Evolutionary conservation across 73 alveolate genomes (phyloP).

Genomic region (Stentor roeselii): DNA sequence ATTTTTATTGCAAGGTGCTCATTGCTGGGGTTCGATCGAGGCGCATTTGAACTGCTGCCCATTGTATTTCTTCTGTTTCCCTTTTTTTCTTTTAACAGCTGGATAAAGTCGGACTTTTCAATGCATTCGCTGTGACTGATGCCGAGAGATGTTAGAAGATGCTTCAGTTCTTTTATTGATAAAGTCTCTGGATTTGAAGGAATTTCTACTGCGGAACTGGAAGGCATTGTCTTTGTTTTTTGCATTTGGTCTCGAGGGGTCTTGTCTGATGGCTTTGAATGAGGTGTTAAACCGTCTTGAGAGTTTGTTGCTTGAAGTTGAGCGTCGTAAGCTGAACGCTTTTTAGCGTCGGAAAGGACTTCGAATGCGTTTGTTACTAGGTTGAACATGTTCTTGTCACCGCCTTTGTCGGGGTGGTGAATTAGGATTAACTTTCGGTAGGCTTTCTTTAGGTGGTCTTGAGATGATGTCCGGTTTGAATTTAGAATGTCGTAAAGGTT

Average conservation of each 20-base stretch:
- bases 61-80: neutral
- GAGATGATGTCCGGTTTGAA: slow-evolving; percentile 42
- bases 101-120: slow-evolving; percentile 62
- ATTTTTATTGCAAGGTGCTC: slow-evolving; percentile 72
- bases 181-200: slow-evolving; percentile 60
- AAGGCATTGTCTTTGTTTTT: slow-evolving; percentile 21
- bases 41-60: neutral
- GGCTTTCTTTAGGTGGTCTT: slow-evolving; percentile 61
- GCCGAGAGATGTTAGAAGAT: slow-evolving; percentile 59
- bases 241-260: slow-evolving; percentile 33
- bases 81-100: slow-evolving; percentile 44
- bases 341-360: slow-evolving; percentile 49
- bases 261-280: slow-evolving; percentile 24
- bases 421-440: slow-evolving; percentile 62
- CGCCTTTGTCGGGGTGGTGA: slow-evolving; percentile 87
- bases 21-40: neutral
- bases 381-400: slow-evolving; percentile 70
- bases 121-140: slow-evolving; percentile 77
- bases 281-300: slow-evolving; percentile 51
- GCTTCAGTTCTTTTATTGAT: slow-evolving; percentile 71
- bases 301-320: slow-evolving; percentile 49
- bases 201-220: slow-evolving; percentile 45
- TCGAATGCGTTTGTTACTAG: slow-evolving; percentile 60
- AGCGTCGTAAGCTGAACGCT: slow-evolving; percentile 61
- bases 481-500: slow-evolving; percentile 62